These are phyloP conservation scores for Fusarium marasasianum DNA, from an alignment of 2,329 filamentous ascomycete genomes.

Conservation along the genomic window DNA sequence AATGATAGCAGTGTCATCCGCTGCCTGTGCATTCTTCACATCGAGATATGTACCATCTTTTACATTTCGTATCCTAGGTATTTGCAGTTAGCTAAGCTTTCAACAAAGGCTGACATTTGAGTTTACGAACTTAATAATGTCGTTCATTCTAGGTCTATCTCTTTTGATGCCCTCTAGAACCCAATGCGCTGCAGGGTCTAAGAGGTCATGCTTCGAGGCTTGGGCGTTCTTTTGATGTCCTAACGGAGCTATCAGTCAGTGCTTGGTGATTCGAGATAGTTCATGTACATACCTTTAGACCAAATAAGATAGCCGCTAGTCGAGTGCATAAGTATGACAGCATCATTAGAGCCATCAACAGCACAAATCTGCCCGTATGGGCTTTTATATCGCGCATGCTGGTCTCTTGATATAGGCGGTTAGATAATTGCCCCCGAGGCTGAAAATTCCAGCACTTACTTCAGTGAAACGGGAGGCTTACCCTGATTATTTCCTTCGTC, in stretches of 20 bases:
- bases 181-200: not conserved
- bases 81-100: rapidly evolving
- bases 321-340: not conserved
- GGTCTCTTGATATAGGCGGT: rapidly evolving
- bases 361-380: not conserved
- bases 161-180: not conserved
- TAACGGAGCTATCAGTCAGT: not conserved
- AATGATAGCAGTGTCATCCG: rapidly evolving
- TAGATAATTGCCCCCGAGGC: rapidly evolving
- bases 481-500: not conserved
- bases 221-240: not conserved
- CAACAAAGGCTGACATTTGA: rapidly evolving
- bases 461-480: not conserved
- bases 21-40: rapidly evolving
- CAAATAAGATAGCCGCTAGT: not conserved
- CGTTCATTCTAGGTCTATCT: rapidly evolving
- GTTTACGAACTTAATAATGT: not conserved
- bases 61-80: not conserved
- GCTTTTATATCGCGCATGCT: rapidly evolving
- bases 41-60: not conserved
- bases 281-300: not conserved
- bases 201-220: not conserved
- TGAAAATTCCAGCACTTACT: rapidly evolving
- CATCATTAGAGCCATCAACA: not conserved
- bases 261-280: rapidly evolving